Evolutionary conservation across 257 asterid species (phyloP).

Genomic region (Solanum clarkiae): DNA sequence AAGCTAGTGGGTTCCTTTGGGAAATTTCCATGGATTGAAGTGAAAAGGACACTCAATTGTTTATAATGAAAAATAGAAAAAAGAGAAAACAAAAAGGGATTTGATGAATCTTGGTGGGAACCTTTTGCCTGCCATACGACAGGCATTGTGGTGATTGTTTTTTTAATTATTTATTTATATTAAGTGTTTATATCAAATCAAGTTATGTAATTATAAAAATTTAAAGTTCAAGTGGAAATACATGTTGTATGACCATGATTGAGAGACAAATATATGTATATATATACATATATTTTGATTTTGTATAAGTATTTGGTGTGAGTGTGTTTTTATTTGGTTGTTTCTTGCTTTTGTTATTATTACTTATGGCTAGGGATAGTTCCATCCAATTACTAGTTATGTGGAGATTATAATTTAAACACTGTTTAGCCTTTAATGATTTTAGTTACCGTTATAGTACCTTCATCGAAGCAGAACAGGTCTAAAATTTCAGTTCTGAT

Average conservation of each 20-base stretch:
- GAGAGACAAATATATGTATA: neutral
- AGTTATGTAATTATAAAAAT: neutral
- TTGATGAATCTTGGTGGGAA: conserved; percentile 56
- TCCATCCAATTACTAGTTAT: neutral
- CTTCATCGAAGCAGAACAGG: no score
- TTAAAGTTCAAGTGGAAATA: neutral
- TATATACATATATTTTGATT: neutral
- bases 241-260: neutral
- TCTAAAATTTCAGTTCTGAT: no score
- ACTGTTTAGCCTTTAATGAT: neutral
- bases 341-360: neutral
- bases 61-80: conserved; percentile 11
- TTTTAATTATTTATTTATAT: neutral
- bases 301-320: neutral
- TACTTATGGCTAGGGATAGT: neutral
- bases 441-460: no score
- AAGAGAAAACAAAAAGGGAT: neutral
- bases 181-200: neutral
- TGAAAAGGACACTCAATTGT: conserved; percentile 20
- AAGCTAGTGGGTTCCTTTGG: conserved; percentile 2
- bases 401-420: neutral
- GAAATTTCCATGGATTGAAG: conserved; percentile 2
- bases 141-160: conserved; percentile 27
- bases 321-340: neutral
- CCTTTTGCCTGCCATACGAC: conserved; percentile 49